These are phyloP conservation scores for Syzygium aromaticum DNA, from an alignment of 345 rosid genomes.

Conservation along the genomic window DNA sequence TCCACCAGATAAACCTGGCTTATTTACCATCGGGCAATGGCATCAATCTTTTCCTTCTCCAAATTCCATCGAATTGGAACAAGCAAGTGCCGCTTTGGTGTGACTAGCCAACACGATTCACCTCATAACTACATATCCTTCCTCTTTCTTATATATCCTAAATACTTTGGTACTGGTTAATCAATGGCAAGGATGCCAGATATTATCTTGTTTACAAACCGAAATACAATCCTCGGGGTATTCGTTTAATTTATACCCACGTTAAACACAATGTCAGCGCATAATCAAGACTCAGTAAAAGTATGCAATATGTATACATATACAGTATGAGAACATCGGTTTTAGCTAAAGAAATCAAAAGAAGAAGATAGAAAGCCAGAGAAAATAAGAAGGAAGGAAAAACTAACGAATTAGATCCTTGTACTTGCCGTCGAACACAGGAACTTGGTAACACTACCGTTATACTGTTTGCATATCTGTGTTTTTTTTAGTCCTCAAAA, in stretches of 20 bases:
- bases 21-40: background rate
- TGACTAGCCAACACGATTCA: background rate
- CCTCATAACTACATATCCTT: background rate
- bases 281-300: background rate
- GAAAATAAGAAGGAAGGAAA: background rate
- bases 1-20: background rate
- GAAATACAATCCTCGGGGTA: background rate
- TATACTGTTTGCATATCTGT: background rate
- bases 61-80: background rate
- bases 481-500: background rate
- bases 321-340: background rate
- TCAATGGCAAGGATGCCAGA: background rate
- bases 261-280: background rate
- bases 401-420: background rate
- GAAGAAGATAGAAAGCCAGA: background rate
- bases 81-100: background rate
- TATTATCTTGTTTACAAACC: background rate
- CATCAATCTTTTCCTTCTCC: background rate
- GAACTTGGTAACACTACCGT: background rate
- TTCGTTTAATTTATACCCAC: background rate
- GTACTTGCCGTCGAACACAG: background rate
- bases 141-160: background rate
- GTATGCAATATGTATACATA: background rate
- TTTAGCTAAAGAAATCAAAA: background rate
- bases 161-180: background rate